phyloP scores from a whole-genome alignment of 768 basidiomycete species.

The Xanthoconium purpureum region DNA sequence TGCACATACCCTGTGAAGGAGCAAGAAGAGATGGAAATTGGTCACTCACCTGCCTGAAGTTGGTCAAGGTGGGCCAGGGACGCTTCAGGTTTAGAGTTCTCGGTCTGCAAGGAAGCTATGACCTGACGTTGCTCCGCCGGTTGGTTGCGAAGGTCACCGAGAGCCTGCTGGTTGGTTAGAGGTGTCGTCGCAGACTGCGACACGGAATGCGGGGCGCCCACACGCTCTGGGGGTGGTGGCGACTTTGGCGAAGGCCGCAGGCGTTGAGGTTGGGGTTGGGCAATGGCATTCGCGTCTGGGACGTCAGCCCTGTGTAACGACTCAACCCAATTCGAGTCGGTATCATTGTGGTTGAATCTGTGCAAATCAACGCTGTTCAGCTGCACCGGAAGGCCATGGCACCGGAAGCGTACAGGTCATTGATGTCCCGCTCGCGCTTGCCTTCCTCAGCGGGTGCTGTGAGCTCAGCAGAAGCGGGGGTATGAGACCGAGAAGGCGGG shows the following conservation, averaged over 20 bases:
- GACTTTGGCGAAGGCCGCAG: constrained; percentile 16
- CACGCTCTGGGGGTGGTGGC: constrained; percentile 15
- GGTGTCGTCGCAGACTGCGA: constrained; percentile 1
- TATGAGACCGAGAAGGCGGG: constrained; percentile 48
- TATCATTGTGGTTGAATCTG: constrained; percentile 46
- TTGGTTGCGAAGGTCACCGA: constrained; percentile 14
- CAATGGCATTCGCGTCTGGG: constrained; percentile 27
- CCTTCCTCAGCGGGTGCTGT: constrained; percentile 36
- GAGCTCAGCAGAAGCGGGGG: constrained; percentile 48
- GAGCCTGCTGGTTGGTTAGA: neutral
- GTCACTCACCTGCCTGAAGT: constrained; percentile 30
- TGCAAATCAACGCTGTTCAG: constrained; percentile 13
- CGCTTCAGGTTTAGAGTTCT: constrained; percentile 26
- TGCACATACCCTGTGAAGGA: constrained; percentile 7
- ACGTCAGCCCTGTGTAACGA: constrained; percentile 49
- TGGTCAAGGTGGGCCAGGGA: constrained; percentile 31
- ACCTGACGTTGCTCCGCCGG: constrained; percentile 18
- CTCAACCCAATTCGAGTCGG: constrained; percentile 55
- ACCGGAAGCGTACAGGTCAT: constrained; percentile 57
- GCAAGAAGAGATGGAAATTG: neutral
- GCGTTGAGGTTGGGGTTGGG: constrained; percentile 33
- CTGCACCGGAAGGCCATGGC: neutral
- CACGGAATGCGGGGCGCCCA: constrained; percentile 1
- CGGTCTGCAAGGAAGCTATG: constrained; percentile 21
- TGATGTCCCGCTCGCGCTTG: constrained; percentile 46